A percentile compares a stretch with the other conserved stretches of the same genome.
These are phyloP conservation scores for Aureobasidium sp. DNA, from an alignment of 2,329 filamentous ascomycete genomes.

Conservation along the genomic window DNA sequence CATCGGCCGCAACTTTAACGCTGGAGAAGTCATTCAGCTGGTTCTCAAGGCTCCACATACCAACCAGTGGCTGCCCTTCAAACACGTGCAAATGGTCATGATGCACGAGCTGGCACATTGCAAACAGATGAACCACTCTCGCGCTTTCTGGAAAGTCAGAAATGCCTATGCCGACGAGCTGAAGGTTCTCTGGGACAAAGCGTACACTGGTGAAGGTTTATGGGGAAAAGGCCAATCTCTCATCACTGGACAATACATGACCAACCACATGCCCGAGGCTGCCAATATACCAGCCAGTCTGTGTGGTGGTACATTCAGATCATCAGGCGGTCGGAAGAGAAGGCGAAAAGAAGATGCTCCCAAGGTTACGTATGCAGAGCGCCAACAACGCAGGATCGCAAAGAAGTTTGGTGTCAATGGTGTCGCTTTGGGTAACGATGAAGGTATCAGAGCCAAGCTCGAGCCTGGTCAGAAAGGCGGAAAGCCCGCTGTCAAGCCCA, in stretches of 20 bases:
- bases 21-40: slow-evolving; percentile 77
- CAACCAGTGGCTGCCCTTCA: slow-evolving; percentile 65
- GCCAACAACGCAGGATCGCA: slow-evolving; percentile 62
- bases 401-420: slow-evolving; percentile 72
- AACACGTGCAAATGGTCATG: slow-evolving; percentile 90
- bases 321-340: slow-evolving; percentile 43
- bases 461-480: slow-evolving; percentile 36
- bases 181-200: slow-evolving; percentile 59
- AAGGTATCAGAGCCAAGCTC: slow-evolving; percentile 55
- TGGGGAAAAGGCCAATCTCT: slow-evolving; percentile 69
- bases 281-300: slow-evolving; percentile 50
- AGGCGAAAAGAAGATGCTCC: slow-evolving; percentile 47
- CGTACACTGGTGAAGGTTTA: slow-evolving; percentile 73
- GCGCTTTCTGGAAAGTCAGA: slow-evolving; percentile 71
- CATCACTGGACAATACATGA: slow-evolving; percentile 53
- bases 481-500: slow-evolving; percentile 49
- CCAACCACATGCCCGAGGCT: slow-evolving; percentile 51
- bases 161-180: slow-evolving; percentile 67
- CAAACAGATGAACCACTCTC: slow-evolving; percentile 85
- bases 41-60: slow-evolving; percentile 62
- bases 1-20: slow-evolving; percentile 83
- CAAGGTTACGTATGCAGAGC: slow-evolving; percentile 54
- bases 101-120: slow-evolving; percentile 86
- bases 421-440: slow-evolving; percentile 61
- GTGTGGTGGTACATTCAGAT: slow-evolving; percentile 73